Base-by-base conservation (phyloP, 2,329 filamentous ascomycete genomes). In the Aureobasidium sp. region DNA sequence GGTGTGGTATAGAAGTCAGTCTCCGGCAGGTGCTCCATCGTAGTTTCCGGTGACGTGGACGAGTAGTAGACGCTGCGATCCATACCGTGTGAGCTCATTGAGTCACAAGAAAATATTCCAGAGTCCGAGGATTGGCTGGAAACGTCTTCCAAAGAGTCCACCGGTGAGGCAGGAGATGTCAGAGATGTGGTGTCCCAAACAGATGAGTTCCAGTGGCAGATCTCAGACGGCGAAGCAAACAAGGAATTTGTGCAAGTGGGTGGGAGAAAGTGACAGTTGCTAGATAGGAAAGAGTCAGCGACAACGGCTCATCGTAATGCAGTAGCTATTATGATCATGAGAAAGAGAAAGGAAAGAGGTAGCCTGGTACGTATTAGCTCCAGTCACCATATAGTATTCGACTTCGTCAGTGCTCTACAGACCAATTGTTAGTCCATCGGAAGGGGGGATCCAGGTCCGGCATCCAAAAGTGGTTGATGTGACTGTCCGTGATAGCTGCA, bases 51-150 rank as follows among this genome's bases (percentile, higher is more conserved):
- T 48, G 54, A 58, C 58, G 65, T 67, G 24, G 62, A 64, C 48
- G 45, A 60, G 39, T 37, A 71, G 63, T 76, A 75, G 62, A 72
- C 70, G 67, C 73, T 75, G 67, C 76, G 74, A 27, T 67, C 65
- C 74, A 76, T 75, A 68, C 73, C 74, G 68, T 71, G 74, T 48
- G 62, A 53, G 64, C 72, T 72, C 64, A 73, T 75, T 61, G 53
- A 52, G 17, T 58, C 61, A 31, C 59, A 61, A 35, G 58, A 60
- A 47, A 56, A 63, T 27, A 60, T 42, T 14, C 45, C 57, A 22
- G 57, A 63, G 19, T 64, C 64, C 31, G 59, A 61, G 27, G 44
- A 52, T 37, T 49, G 60, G 37, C 35, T 64, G 1, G 52, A 50
- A 29, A 11, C 6, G 57, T 61, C 61, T 37, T 64, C 60, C 44